A percentile compares a stretch with the other conserved stretches of the same genome.
Conservation (phyloP, 805 yeast genomes). For the Cyberlindnera misumaiensis region DNA sequence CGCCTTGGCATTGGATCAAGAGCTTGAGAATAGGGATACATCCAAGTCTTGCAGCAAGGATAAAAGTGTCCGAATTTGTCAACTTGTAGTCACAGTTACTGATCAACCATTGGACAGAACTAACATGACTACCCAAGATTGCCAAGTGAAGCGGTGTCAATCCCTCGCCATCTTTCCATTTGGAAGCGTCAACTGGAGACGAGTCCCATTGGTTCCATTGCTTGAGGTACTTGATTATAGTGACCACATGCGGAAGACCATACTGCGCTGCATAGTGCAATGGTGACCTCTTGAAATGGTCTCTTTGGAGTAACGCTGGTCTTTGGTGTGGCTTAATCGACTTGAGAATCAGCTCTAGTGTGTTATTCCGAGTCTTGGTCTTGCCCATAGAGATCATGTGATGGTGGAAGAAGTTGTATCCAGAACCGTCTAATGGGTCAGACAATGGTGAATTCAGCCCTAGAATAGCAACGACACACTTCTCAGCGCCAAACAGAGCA, state of each 20-base stretch:
- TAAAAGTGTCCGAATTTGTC: constrained; percentile 49
- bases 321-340: constrained; percentile 49
- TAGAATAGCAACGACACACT: constrained; percentile 53
- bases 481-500: constrained; percentile 45
- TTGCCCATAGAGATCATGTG: constrained; percentile 75
- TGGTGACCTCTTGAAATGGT: constrained; percentile 76
- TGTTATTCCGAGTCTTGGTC: constrained; percentile 35
- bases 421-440: constrained; percentile 69
- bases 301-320: constrained; percentile 55
- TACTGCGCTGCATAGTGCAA: constrained; percentile 85
- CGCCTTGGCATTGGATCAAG: constrained; percentile 48
- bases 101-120: constrained; percentile 58
- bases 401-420: constrained; percentile 81
- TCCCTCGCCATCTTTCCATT: constrained; percentile 70
- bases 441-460: constrained; percentile 43
- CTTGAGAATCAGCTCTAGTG: constrained; percentile 52
- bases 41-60: constrained; percentile 55
- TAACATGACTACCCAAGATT: constrained; percentile 75
- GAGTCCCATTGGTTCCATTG: constrained; percentile 55
- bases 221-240: constrained; percentile 44
- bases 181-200: constrained; percentile 34
- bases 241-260: constrained; percentile 63
- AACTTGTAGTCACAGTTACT: constrained; percentile 33
- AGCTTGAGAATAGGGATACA: constrained; percentile 48
- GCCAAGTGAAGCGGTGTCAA: constrained; percentile 81